Evolutionary conservation across 2,329 filamentous ascomycete genomes (phyloP), one percentile per base, ranked within the genome.

Genomic region (Pseudomassariella vexata): DNA sequence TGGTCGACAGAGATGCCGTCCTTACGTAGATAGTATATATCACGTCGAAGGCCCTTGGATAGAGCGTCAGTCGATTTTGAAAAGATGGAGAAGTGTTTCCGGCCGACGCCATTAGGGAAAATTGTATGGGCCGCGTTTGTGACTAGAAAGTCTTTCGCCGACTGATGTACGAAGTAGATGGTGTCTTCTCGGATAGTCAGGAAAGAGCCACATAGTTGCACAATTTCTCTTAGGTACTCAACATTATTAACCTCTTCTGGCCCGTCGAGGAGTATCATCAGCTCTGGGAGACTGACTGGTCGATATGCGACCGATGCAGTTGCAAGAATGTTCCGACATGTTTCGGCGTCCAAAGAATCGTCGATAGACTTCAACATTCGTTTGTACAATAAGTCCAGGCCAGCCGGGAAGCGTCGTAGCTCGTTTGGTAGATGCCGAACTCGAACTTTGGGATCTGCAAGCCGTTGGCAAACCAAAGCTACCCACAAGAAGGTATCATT

Each of bases 401-500:
- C 56, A 2, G 45, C 32, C 4, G 59, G 60, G 21, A 64, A 55
- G 19, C 19, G 11, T 3, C 28, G 9, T 7, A 44, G 10, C 18
- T 18, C 29, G 2, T n/a, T n/a, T n/a, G n/a, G n/a, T n/a, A 33
- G n/a, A 16, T 27, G 22, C 6, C 36, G 24, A 6, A 48, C 29
- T 30, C 40, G 37, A 11, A 25, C 23, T 6, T 37, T 10, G 4
- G 43, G 32, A 2, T 48, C 32, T 18, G 28, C 34, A 8, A 63
- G 54, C 7, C 48, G 36, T 40, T 59, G 35, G 34, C 48, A 60
- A 8, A 62, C 59, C 25, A 65, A 50, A n/a, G 61, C 54, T 15
- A 63, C 62, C 63, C 60, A 67, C 19, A 68, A 57, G 32, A 65
- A 65, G 1, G 61, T 67, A 10, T 42, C 53, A 16, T 59, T 39